Conservation (phyloP, 2,329 filamentous ascomycete genomes). For the Coniochaeta prunicola region DNA sequence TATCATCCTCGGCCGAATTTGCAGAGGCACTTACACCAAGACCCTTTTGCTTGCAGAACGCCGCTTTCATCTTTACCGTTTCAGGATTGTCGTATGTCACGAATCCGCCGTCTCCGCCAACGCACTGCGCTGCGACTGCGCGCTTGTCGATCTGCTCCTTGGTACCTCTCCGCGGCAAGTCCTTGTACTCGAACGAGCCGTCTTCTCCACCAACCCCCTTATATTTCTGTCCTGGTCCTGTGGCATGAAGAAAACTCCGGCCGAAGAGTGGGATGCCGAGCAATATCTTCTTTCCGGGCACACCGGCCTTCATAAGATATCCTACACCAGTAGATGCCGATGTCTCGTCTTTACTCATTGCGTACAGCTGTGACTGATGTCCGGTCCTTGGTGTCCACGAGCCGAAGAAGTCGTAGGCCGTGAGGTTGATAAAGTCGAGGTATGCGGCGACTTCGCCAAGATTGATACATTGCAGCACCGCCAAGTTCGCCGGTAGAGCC, state of each 20-base stretch:
- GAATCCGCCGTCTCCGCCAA: constrained; percentile 68
- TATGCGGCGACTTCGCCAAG: constrained; percentile 54
- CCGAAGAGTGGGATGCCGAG: constrained; percentile 72
- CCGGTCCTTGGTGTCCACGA: constrained; percentile 61
- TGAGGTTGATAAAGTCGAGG: constrained; percentile 70
- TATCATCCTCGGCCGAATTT: background rate
- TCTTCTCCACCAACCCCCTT: constrained; percentile 51
- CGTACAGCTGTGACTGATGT: constrained; percentile 70
- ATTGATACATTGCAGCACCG: constrained; percentile 63
- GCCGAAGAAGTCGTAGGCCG: constrained; percentile 74
- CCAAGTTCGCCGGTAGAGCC: constrained; percentile 61
- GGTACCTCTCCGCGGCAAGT: constrained; percentile 55
- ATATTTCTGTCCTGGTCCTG: constrained; percentile 56
- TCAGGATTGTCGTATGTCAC: constrained; percentile 74
- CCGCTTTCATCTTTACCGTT: constrained; percentile 68
- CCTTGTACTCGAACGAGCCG: constrained; percentile 66
- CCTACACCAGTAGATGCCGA: constrained; percentile 61
- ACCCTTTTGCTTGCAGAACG: constrained; percentile 62
- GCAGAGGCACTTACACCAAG: constrained; percentile 48
- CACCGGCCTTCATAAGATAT: constrained; percentile 58
- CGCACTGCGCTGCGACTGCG: constrained; percentile 62
- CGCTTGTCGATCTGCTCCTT: constrained; percentile 62
- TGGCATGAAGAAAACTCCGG: constrained; percentile 62
- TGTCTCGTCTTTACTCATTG: constrained; percentile 50
- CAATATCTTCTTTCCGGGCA: constrained; percentile 64